These are phyloP conservation scores for Haematococcus sp. DNA, from an alignment of 139 green algal species.

Conservation along the genomic window DNA sequence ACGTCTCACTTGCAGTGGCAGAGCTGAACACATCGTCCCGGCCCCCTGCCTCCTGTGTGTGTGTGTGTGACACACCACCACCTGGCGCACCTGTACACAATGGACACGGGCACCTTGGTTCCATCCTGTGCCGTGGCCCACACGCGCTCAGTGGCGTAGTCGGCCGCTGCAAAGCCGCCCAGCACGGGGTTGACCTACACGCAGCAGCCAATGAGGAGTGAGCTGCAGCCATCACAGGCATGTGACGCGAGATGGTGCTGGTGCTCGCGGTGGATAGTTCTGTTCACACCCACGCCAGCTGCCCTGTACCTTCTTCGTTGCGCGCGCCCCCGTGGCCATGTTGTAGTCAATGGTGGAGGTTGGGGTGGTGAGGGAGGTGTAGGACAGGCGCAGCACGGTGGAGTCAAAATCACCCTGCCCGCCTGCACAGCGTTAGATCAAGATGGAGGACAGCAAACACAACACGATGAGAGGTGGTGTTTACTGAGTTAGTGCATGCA, in stretches of 20 bases:
- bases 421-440: slow-evolving; percentile 17
- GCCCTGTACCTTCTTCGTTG: slow-evolving; percentile 38
- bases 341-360: slow-evolving; percentile 72
- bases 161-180: slow-evolving; percentile 70
- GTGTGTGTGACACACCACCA: background rate
- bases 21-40: no score
- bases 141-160: slow-evolving; percentile 75
- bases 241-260: no score
- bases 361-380: slow-evolving; percentile 80
- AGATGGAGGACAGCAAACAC: background rate
- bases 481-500: no score
- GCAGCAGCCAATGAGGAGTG: no score
- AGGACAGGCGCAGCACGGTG: slow-evolving; percentile 71
- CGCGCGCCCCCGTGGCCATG: slow-evolving; percentile 55
- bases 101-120: slow-evolving; percentile 58
- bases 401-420: slow-evolving; percentile 74
- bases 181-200: slow-evolving; percentile 58
- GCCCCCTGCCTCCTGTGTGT: no score
- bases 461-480: background rate
- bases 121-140: slow-evolving; percentile 76
- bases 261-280: no score
- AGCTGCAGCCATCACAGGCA: no score
- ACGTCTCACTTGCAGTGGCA: no score
- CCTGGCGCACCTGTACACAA: slow-evolving; percentile 71
- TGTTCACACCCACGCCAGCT: no score